phyloP scores from a whole-genome alignment of 2,329 filamentous ascomycete genomes.

The Penicillium sp. region DNA sequence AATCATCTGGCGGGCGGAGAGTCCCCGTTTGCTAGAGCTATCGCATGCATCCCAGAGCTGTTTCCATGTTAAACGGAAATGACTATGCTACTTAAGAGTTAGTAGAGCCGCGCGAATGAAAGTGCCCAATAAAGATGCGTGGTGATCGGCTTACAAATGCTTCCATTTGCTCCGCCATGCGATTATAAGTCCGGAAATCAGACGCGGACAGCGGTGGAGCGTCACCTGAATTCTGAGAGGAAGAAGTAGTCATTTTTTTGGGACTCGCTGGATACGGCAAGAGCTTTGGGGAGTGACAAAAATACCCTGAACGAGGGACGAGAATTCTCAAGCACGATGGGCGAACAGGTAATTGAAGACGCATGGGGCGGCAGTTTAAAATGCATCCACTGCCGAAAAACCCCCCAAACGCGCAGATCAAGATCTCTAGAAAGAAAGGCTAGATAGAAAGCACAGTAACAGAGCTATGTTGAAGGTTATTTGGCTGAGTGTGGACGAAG shows the following conservation, averaged over 20 bases:
- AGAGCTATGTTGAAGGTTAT: no score
- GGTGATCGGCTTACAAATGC: conserved; percentile 57
- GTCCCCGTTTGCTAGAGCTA: conserved; percentile 54
- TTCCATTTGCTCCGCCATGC: conserved; percentile 73
- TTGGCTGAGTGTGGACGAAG: no score
- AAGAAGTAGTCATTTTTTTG: neutral
- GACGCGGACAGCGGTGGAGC: conserved; percentile 60
- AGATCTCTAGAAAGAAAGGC: neutral
- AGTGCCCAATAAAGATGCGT: neutral
- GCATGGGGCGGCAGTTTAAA: conserved; percentile 22
- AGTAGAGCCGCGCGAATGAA: neutral
- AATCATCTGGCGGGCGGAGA: conserved; percentile 70
- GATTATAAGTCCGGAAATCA: conserved; percentile 70
- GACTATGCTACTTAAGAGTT: conserved; percentile 59
- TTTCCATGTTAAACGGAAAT: conserved; percentile 74
- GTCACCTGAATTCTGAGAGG: conserved; percentile 4
- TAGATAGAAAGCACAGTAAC: neutral
- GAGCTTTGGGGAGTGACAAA: neutral
- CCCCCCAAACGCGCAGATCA: neutral
- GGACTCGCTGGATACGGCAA: conserved; percentile 7
- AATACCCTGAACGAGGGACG: conserved; percentile 3
- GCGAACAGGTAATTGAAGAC: conserved; percentile 6
- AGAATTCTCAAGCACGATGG: conserved; percentile 6
- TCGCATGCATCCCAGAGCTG: conserved; percentile 66
- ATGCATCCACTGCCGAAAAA: conserved; percentile 13